Evolutionary conservation across 2,329 filamentous ascomycete genomes (phyloP).

Genomic region (Verticillium zaregamsianum): DNA sequence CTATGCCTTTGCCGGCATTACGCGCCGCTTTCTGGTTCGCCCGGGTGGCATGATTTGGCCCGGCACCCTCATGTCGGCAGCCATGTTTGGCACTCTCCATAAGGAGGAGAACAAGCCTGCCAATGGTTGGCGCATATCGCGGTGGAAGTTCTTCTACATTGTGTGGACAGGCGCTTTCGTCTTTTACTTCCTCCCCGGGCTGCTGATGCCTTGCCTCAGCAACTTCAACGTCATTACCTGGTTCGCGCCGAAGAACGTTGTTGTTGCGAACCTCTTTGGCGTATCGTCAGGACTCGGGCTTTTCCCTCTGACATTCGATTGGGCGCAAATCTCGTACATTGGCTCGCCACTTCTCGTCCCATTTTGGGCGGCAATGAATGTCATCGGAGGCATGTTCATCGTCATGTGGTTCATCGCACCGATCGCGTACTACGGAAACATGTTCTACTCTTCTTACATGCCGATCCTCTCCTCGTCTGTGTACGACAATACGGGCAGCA

Average conservation of each 20-base stretch:
- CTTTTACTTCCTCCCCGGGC: slow-evolving; percentile 82
- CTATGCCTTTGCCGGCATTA: slow-evolving; percentile 81
- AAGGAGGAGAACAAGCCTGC: slow-evolving; percentile 78
- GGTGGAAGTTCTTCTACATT: slow-evolving; percentile 79
- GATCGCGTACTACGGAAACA: slow-evolving; percentile 74
- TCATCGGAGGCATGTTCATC: slow-evolving; percentile 72
- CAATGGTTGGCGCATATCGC: slow-evolving; percentile 76
- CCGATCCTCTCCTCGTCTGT: slow-evolving; percentile 81
- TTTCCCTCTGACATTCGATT: slow-evolving; percentile 85
- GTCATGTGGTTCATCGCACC: slow-evolving; percentile 85
- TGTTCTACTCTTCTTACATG: slow-evolving; percentile 79
- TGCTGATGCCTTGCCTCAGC: slow-evolving; percentile 78
- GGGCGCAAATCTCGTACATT: slow-evolving; percentile 86
- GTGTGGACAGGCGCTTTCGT: slow-evolving; percentile 67
- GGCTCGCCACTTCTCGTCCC: slow-evolving; percentile 79
- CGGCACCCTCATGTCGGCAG: slow-evolving; percentile 79
- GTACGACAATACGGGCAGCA: slow-evolving; percentile 77
- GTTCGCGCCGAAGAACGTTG: slow-evolving; percentile 83
- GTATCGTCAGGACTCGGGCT: slow-evolving; percentile 79
- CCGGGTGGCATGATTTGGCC: slow-evolving; percentile 92
- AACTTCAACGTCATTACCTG: slow-evolving; percentile 89
- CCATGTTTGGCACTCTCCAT: slow-evolving; percentile 85
- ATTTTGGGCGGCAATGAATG: slow-evolving; percentile 83
- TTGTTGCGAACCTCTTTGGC: slow-evolving; percentile 81
- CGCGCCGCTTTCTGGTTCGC: slow-evolving; percentile 74